A percentile compares a stretch with the other conserved stretches of the same genome.
phyloP scores from a whole-genome alignment of 225 moss, liverwort and hornwort genomes.

The Straminergon stramineum region DNA sequence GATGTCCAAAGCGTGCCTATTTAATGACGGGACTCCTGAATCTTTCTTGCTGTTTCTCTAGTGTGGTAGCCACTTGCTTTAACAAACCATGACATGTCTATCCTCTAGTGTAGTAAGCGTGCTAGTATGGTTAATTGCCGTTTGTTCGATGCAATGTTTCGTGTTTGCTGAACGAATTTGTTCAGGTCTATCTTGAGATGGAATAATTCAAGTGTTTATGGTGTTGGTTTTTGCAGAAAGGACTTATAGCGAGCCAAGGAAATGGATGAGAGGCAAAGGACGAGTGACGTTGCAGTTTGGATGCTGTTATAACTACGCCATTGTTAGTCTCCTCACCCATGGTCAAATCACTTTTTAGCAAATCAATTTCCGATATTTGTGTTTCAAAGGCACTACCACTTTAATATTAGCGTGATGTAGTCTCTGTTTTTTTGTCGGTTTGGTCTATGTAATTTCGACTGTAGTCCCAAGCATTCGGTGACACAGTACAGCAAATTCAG shows the following conservation, averaged over 20 bases:
- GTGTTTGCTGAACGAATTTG: neutral
- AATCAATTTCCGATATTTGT: neutral
- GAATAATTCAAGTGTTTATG: neutral
- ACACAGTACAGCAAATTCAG: neutral
- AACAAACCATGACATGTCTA: neutral
- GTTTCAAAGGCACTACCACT: neutral
- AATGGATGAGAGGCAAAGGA: constrained; percentile 94
- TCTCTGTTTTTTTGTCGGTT: neutral
- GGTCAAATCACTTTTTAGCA: neutral
- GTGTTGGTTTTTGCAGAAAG: constrained; percentile 30
- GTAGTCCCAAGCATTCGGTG: neutral
- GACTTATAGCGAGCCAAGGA: constrained; percentile 74
- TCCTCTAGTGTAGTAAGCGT: neutral
- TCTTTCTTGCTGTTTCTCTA: neutral
- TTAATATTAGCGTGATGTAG: neutral
- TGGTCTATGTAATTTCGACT: neutral
- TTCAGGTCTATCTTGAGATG: neutral
- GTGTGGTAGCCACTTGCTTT: neutral
- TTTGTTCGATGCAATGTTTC: neutral
- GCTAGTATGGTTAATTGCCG: neutral
- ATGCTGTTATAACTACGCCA: constrained; percentile 82
- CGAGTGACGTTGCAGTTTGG: constrained; percentile 78
- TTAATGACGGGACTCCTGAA: neutral
- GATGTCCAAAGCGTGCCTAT: neutral
- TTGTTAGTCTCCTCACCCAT: constrained; percentile 15